Conservation (phyloP, 2,329 filamentous ascomycete genomes). For the Neonectria faginata region DNA sequence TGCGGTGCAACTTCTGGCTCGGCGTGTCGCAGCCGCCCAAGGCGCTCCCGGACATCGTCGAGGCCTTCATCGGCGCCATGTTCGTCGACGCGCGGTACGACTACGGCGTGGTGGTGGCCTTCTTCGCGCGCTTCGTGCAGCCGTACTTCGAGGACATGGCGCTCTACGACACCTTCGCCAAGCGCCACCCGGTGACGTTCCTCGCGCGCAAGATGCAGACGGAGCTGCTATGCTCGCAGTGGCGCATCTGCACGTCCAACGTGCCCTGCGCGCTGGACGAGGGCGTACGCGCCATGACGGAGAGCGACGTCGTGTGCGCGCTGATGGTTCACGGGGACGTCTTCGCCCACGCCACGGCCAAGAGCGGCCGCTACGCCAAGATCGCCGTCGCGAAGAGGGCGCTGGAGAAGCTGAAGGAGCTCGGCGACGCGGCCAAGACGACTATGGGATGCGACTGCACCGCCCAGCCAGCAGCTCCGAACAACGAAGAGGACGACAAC, state of each 20-base stretch:
- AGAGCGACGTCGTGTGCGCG: slow-evolving; percentile 73
- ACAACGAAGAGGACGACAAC: too few relatives aligned
- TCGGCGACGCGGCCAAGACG: slow-evolving; percentile 67
- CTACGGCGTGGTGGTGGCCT: slow-evolving; percentile 76
- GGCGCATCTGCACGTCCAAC: slow-evolving; percentile 65
- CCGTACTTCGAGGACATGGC: slow-evolving; percentile 88
- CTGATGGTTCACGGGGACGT: slow-evolving; percentile 81
- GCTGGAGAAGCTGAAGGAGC: slow-evolving; percentile 58
- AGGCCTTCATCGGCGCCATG: slow-evolving; percentile 88
- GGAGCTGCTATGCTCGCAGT: slow-evolving; percentile 72
- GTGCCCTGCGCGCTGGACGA: slow-evolving; percentile 56
- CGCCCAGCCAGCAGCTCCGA: not conserved
- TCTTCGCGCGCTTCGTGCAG: slow-evolving; percentile 80
- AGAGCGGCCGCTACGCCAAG: slow-evolving; percentile 80
- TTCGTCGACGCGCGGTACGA: slow-evolving; percentile 91
- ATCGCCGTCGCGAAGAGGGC: slow-evolving; percentile 72
- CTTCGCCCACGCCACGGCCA: slow-evolving; percentile 70
- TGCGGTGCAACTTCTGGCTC: slow-evolving; percentile 75
- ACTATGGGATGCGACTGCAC: slow-evolving; percentile 74
- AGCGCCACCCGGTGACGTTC: slow-evolving; percentile 84
- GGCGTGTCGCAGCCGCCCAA: slow-evolving; percentile 75
- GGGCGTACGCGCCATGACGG: slow-evolving; percentile 52
- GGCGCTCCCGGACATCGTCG: slow-evolving; percentile 84
- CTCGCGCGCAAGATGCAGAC: slow-evolving; percentile 73
- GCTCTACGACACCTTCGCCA: slow-evolving; percentile 88